Conservation (phyloP, 441 rosid species). For the Corymbia citriodora region DNA sequence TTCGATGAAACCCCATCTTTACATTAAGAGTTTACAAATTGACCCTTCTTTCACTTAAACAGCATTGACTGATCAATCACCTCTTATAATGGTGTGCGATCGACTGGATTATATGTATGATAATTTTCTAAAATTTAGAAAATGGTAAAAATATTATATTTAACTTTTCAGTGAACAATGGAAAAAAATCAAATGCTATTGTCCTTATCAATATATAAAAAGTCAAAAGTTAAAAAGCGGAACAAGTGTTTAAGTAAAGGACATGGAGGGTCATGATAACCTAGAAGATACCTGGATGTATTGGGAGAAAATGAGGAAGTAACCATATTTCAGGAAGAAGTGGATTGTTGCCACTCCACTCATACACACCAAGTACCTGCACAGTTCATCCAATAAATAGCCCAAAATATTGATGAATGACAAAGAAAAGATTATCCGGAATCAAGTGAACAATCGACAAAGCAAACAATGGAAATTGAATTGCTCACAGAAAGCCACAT, state of each 20-base stretch:
- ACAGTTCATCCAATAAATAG: not conserved
- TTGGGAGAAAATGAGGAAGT: conserved; percentile 51
- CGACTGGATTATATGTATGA: not conserved
- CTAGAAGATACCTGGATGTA: conserved; percentile 47
- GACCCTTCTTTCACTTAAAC: not conserved
- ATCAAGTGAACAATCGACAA: not conserved
- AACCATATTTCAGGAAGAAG: conserved; percentile 72
- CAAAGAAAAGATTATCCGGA: not conserved
- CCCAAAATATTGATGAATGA: not conserved
- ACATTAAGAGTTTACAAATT: not conserved
- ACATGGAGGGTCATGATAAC: not conserved
- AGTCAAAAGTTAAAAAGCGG: not conserved
- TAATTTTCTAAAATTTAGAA: not conserved
- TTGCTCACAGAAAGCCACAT: conserved; percentile 60
- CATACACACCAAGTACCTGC: conserved; percentile 63
- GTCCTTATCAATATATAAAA: not conserved
- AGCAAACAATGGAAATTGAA: not conserved
- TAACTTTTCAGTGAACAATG: not conserved
- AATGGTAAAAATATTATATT: not conserved
- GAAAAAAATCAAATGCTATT: not conserved
- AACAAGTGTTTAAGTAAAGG: not conserved
- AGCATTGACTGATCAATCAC: not conserved
- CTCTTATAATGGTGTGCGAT: not conserved
- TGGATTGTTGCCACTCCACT: conserved; percentile 81
- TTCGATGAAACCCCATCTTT: not conserved